Evolutionary conservation across 2,329 filamentous ascomycete genomes (phyloP), one percentile per base, ranked within the genome.

Genomic region (Neofusicoccum ribis): DNA sequence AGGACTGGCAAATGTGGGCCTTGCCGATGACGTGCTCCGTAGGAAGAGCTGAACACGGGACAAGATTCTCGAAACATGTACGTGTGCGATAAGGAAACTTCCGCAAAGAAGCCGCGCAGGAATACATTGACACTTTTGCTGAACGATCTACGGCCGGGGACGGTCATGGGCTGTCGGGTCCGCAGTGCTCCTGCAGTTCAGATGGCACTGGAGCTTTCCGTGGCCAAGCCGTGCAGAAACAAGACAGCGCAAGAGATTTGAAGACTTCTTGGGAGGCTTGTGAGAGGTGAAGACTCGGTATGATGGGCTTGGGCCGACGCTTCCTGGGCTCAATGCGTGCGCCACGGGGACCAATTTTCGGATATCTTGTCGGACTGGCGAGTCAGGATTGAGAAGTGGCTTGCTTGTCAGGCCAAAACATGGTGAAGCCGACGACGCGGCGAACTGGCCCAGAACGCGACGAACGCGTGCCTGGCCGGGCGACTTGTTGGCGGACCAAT

Each of bases 1-100:
- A 58, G 14, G 37, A 44, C 52, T 5, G 56, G 41, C 41, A 61
- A 46, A 39, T 61, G 58, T 61, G 58, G 58, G 46, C 43, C 58
- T 49, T 17, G 4, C n/a, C 27, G 44, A 61, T 61, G 58, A 15
- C 58, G 58, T 61, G 58, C 58, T 61, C 44, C 37, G n/a, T 31
- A 34, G 17, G 17, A 23, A 41, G 31, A 44, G 37, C 17, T 14
- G 23, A 39, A 17, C 36, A 39, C 43, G 44, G 44, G 31, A 31
- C n/a, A 34, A 47, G 15, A n/a, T 39, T 36, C 12, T 49, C 34
- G n/a, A 37, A 27, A 49, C 36, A 39, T 14, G n/a, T 36, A 39
- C 14, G 54, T 23, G 7, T 15, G 56, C 27, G 31, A 37, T 7
- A 46, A 46, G 54, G 34, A 9, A 61, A 39, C n/a, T 15, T 61